These are phyloP conservation scores for Vitis vinifera DNA, from an alignment of 164 flowering plant genomes.

Conservation along the genomic window ASM3070453v1 NC_081813.1:3822001-3822500, in stretches of 20 bases:
- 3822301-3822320: too few relatives aligned
- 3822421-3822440: too few relatives aligned
- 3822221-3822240: not conserved
- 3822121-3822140: conserved; percentile 91
- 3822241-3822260: not conserved
- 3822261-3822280: not conserved
- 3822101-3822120: conserved; percentile 93
- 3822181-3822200: not conserved
- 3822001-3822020: not conserved
- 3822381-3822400: too few relatives aligned
- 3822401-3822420: too few relatives aligned
- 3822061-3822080: conserved; percentile 80
- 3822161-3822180: conserved; percentile 1
- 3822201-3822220: not conserved
- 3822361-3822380: not conserved
- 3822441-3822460: too few relatives aligned
- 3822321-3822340: not conserved
- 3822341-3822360: not conserved
- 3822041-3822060: conserved; percentile 94
- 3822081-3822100: conserved; percentile 67
- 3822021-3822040: conserved; percentile 2
- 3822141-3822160: conserved; percentile 60
- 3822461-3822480: not conserved
- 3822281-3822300: too few relatives aligned
- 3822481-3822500: not conserved